Percentiles rank a stretch among this genome's conserved stretches.
Evolutionary conservation across 2,329 filamentous ascomycete species (phyloP).

Genomic region (Cladophialophora bantiana): DNA sequence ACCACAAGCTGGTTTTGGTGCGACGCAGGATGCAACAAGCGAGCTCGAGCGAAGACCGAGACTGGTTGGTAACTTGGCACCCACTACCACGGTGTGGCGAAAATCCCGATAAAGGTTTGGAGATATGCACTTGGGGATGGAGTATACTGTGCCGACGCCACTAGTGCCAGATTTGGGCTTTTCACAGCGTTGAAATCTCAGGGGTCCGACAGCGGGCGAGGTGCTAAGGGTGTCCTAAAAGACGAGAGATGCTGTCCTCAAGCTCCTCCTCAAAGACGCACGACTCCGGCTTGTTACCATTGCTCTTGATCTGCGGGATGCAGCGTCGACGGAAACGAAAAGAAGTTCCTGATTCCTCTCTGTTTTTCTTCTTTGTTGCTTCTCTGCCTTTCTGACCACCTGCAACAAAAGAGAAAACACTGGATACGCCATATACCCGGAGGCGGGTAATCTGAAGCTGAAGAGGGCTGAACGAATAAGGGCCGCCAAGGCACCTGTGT

Average conservation of each 20-base stretch:
- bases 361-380: background rate
- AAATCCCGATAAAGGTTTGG: background rate
- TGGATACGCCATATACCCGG: background rate
- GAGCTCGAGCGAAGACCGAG: background rate
- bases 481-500: background rate
- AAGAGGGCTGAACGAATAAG: background rate
- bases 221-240: background rate
- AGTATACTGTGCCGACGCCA: background rate
- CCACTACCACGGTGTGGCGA: background rate
- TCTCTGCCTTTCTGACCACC: background rate
- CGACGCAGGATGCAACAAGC: slow-evolving; percentile 3
- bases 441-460: background rate
- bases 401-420: background rate
- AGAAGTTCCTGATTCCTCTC: background rate
- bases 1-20: background rate
- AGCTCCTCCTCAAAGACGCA: background rate
- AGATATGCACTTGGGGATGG: background rate
- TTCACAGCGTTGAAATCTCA: background rate
- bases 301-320: background rate
- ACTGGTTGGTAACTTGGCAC: background rate
- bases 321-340: background rate
- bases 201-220: background rate
- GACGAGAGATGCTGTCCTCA: background rate
- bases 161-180: background rate
- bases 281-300: background rate